Conservation (phyloP, 192 early-diverging fungal genomes). For the Phycomyces blakesleeanus region DNA sequence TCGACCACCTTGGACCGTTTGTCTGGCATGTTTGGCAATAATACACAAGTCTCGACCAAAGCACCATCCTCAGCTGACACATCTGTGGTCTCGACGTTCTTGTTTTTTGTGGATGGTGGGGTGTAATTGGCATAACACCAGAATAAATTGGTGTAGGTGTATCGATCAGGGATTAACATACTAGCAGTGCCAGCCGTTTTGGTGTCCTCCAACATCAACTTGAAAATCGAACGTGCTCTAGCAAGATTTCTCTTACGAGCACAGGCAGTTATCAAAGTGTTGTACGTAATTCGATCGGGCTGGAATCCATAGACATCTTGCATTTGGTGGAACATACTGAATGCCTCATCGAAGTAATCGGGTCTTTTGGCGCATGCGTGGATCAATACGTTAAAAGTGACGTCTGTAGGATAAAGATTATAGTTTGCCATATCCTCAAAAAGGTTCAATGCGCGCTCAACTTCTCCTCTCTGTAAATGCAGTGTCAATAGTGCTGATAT, state of each 20-base stretch:
- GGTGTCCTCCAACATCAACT: constrained; percentile 51
- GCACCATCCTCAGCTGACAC: not conserved
- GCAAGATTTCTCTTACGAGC: constrained; percentile 70
- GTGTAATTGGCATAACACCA: constrained; percentile 59
- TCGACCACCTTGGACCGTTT: constrained; percentile 23
- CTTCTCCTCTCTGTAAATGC: constrained; percentile 52
- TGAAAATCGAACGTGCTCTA: constrained; percentile 61
- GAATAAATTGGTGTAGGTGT: constrained; percentile 67
- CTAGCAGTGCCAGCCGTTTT: constrained; percentile 31
- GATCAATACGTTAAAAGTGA: constrained; percentile 87
- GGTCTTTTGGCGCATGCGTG: constrained; percentile 73
- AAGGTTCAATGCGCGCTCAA: constrained; percentile 88
- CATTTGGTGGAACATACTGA: constrained; percentile 82
- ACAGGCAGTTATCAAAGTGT: constrained; percentile 74
- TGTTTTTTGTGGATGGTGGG: constrained; percentile 2
- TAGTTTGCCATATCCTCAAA: constrained; percentile 83
- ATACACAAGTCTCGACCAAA: constrained; percentile 7
- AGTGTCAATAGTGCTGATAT: not conserved
- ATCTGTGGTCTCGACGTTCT: constrained; percentile 10
- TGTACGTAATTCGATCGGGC: constrained; percentile 78
- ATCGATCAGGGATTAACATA: constrained; percentile 48
- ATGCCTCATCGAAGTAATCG: constrained; percentile 85
- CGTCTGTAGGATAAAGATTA: constrained; percentile 67
- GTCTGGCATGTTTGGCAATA: constrained; percentile 8
- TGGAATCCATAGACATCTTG: constrained; percentile 69